These are phyloP conservation scores for Vigna hirtella DNA, from an alignment of 306 rosid species.

Conservation along the genomic window DNA sequence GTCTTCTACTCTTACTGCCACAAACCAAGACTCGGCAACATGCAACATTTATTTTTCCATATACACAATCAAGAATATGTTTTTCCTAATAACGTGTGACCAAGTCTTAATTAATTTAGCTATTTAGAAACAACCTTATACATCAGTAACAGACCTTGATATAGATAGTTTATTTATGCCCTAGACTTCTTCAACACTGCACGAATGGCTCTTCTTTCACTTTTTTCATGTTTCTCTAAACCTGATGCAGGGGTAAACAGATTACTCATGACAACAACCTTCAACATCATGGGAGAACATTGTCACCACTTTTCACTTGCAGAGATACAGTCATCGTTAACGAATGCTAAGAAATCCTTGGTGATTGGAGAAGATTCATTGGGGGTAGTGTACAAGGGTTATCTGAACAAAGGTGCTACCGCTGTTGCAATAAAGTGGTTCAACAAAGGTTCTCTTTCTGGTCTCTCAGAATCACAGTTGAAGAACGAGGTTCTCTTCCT, in stretches of 20 bases:
- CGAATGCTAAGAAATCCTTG: background rate
- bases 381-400: background rate
- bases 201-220: background rate
- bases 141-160: background rate
- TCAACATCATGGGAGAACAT: background rate
- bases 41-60: too few relatives aligned
- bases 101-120: too few relatives aligned
- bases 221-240: background rate
- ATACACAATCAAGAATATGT: too few relatives aligned
- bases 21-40: too few relatives aligned
- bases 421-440: background rate
- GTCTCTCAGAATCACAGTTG: background rate
- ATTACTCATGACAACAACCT: background rate
- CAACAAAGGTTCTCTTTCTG: background rate
- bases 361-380: constrained; percentile 1
- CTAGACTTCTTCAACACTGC: background rate
- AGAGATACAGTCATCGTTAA: background rate
- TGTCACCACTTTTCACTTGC: background rate
- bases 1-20: too few relatives aligned
- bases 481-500: too few relatives aligned
- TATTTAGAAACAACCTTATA: background rate
- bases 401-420: background rate
- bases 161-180: background rate
- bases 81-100: background rate
- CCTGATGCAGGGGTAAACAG: background rate